Evolutionary conservation across 768 basidiomycete genomes (phyloP), one percentile per base, ranked within the genome.

Genomic region (Crepidotus variabilis): DNA sequence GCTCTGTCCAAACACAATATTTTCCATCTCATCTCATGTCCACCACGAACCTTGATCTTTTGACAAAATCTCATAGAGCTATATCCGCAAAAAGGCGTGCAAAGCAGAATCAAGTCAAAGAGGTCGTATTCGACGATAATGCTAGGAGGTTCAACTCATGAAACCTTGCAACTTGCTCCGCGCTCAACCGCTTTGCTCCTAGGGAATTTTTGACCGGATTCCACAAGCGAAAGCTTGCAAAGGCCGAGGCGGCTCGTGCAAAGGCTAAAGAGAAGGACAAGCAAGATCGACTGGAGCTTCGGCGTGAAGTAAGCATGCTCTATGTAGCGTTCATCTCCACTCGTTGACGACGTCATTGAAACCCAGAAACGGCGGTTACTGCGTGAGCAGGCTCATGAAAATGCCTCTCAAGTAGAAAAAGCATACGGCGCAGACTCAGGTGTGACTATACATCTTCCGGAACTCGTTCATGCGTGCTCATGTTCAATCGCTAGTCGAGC

Each of bases 161-260:
- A 57, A 52, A 49, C 46, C 36, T 47, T 35, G 47, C 33, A 20
- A 11, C 52, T 48, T 59, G 22, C 55, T 48, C 57, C 23, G 60
- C 52, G 58, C 63, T 60, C 52, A 64, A 56, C 58, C 54, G 47
- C 28, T 28, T 28, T 50, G 43, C 39, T 59, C 51, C 39, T 63
- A 95, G 94, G 66, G 88, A 95, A 57, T 97, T 90, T 72, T 74
- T 97, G 67, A 95, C 93, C 16, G 94, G 94, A 23, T 97, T 97
- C 69, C 88, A 90, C 69, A 95, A 95, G 72, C 85, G 94, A 63
- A 97, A 96, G 72, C 72, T 93, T 51, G 87, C 85, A 57, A 92
- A 89, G 69, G 80, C 85, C 60, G 91, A 95, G 63, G 87, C 82
- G 50, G 81, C 86, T 46, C 84, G 83, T 63, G 79, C 84, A 61